Evolutionary conservation across 2,329 filamentous ascomycete genomes (phyloP), one percentile per base, ranked within the genome.

Genomic region (Fusarium veterinarium): DNA sequence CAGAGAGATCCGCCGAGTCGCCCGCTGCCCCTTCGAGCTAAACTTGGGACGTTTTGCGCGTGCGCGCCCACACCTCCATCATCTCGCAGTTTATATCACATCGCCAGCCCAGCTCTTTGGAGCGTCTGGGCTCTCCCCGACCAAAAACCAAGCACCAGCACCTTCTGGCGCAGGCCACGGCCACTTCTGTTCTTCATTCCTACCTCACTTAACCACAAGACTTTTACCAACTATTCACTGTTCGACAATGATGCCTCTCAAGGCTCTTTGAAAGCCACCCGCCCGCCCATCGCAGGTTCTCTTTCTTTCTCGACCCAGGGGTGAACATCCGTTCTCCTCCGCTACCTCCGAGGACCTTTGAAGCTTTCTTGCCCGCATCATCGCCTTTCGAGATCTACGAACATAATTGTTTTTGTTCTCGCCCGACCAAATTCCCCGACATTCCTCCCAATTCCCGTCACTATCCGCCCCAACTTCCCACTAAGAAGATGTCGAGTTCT

Each of bases 401-500:
- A 60, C 61, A 60, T 65, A 25, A 49, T 46, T 55, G 58, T 60
- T 73, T 38, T 68, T 57, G 66, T 53, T 58, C 41, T 60, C 35
- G 52, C 37, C 38, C 63, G 67, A 74, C 57, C 52, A 73, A 69
- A 38, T 49, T 35, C 53, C 49, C 52, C 59, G 60, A 65, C 61
- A 74, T 62, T 53, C 64, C 60, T 55, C 67, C 60, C 63, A 77
- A 76, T 59, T 66, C 56, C 67, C 52, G 64, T 65, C 57, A 57
- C 63, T 55, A 64, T 60, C 59, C 68, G 57, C 66, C 64, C 48
- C 72, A 61, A 68, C 69, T 64, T 64, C 31, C 57, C 65, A 67
- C 57, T 63, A 77, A 67, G 37, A 83, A 67, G 38, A 83, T 83
- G 81, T 82, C 81, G 61, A 80, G 80, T 65, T 81, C 79, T 60